Evolutionary conservation across 306 rosid genomes (phyloP).

Genomic region (Cercis canadensis): DNA sequence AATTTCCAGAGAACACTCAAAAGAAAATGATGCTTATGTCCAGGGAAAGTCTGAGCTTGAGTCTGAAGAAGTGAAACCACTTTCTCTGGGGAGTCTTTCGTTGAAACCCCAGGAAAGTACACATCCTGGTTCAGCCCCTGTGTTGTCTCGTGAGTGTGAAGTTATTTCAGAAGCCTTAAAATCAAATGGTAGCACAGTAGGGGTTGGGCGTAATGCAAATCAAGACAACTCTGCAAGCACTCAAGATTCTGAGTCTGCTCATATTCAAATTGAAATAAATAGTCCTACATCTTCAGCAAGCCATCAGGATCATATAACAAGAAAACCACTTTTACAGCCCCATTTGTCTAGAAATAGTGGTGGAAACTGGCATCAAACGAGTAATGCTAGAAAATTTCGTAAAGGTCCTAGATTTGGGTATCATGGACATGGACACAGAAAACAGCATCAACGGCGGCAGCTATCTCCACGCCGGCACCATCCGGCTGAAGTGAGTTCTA

Average conservation of each 20-base stretch:
- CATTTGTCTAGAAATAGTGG: slow-evolving; percentile 40
- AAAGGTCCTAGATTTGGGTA: slow-evolving; percentile 53
- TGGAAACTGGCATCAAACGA: slow-evolving; percentile 54
- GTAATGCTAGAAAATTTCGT: slow-evolving; percentile 49
- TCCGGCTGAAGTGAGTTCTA: slow-evolving; percentile 50
- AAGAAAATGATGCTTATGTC: slow-evolving; percentile 44
- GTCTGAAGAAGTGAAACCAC: slow-evolving; percentile 55
- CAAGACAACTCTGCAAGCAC: slow-evolving; percentile 48
- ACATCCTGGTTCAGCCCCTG: slow-evolving; percentile 39
- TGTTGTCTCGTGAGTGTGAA: slow-evolving; percentile 39
- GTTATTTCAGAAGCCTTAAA: slow-evolving; percentile 50
- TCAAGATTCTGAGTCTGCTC: slow-evolving; percentile 53
- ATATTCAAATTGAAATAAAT: slow-evolving; percentile 44
- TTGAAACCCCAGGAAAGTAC: slow-evolving; percentile 41
- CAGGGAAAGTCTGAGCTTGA: slow-evolving; percentile 42
- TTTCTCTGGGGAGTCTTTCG: slow-evolving; percentile 48
- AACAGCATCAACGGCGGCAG: slow-evolving; percentile 48
- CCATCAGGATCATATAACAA: slow-evolving; percentile 45
- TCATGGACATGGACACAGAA: slow-evolving; percentile 53
- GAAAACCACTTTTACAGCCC: slow-evolving; percentile 45
- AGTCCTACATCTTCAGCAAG: slow-evolving; percentile 46
- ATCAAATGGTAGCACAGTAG: slow-evolving; percentile 40
- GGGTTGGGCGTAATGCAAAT: slow-evolving; percentile 40
- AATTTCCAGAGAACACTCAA: slow-evolving; percentile 48
- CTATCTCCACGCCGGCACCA: slow-evolving; percentile 49